phyloP scores from a whole-genome alignment of 2,329 filamentous ascomycete genomes.

The Paraconiothyrium brasiliense region DNA sequence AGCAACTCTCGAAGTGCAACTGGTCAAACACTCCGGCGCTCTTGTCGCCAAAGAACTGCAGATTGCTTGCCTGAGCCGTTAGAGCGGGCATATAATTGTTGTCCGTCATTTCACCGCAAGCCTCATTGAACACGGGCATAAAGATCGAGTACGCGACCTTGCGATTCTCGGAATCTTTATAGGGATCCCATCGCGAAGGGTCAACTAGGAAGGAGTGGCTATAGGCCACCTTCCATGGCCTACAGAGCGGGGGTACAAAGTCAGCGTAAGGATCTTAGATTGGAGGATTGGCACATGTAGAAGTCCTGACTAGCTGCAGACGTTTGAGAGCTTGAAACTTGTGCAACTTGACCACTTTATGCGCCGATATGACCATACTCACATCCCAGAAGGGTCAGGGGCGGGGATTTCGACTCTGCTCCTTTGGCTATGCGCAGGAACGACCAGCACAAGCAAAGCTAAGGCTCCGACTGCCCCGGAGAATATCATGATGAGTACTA shows the following conservation, averaged over 20 bases:
- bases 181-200: slow-evolving; percentile 15
- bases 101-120: slow-evolving; percentile 25
- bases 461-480: background rate
- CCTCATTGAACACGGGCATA: slow-evolving; percentile 26
- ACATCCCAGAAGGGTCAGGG: slow-evolving; percentile 1
- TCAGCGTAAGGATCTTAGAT: background rate
- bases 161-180: slow-evolving; percentile 5
- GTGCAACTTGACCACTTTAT: too few species aligned
- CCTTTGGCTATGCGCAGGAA: background rate
- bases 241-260: background rate
- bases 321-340: too few species aligned
- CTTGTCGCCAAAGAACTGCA: slow-evolving; percentile 36
- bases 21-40: slow-evolving; percentile 31
- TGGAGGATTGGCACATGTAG: too few species aligned
- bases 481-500: slow-evolving; percentile 6
- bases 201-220: slow-evolving; percentile 9
- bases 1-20: slow-evolving; percentile 30
- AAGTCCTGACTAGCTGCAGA: too few species aligned
- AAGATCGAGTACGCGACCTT: slow-evolving; percentile 26
- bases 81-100: slow-evolving; percentile 32
- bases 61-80: slow-evolving; percentile 28
- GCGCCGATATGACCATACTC: too few species aligned
- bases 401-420: slow-evolving; percentile 5
- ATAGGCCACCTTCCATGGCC: slow-evolving; percentile 13
- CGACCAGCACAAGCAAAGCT: background rate